These are phyloP conservation scores for Hura crepitans DNA, from an alignment of 441 rosid species.

Conservation along the genomic window DNA sequence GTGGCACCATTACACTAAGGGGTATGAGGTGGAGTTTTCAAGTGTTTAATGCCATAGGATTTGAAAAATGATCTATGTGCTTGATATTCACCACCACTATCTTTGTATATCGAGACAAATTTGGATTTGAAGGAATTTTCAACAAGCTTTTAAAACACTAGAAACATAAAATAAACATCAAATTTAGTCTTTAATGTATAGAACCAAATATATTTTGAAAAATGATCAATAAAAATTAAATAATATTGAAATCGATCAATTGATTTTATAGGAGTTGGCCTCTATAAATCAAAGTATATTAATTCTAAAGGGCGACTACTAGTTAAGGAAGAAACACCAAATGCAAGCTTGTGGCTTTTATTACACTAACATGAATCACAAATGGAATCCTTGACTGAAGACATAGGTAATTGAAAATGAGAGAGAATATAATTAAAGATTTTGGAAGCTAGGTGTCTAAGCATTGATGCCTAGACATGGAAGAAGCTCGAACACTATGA, in stretches of 20 bases:
- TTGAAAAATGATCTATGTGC: background rate
- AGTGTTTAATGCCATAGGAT: background rate
- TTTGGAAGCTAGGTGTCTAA: background rate
- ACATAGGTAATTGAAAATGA: background rate
- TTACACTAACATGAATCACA: slow-evolving; percentile 3
- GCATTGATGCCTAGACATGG: background rate
- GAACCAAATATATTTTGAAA: background rate
- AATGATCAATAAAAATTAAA: no score
- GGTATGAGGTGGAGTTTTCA: background rate
- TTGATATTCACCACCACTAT: background rate
- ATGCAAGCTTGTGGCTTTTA: no score
- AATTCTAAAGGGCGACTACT: no score
- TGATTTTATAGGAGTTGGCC: no score
- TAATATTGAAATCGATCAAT: no score
- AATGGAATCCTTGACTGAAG: accelerated
- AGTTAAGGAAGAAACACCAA: no score
- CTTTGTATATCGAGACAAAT: background rate
- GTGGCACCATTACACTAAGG: background rate
- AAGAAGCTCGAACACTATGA: background rate
- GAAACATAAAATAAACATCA: background rate
- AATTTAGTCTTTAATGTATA: background rate
- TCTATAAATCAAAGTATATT: no score
- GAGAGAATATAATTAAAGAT: background rate
- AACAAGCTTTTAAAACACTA: background rate
- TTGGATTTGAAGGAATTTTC: background rate